phyloP scores from a whole-genome alignment of 1,284 basidiomycete species.

The Macrocystidia cucumis region DNA sequence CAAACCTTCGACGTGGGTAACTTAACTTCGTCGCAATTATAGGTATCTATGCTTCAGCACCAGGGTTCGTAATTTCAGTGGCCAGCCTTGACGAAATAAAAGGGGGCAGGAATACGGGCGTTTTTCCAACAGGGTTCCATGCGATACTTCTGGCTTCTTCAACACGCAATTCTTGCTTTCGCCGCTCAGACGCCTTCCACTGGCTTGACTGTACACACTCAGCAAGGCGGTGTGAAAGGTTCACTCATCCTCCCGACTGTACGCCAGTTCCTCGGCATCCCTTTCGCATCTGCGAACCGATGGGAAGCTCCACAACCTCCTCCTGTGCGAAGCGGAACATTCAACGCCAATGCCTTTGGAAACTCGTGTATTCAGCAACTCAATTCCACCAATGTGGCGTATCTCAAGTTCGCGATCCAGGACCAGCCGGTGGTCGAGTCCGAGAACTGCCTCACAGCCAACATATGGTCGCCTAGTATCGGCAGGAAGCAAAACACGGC shows the following conservation, averaged over 20 bases:
- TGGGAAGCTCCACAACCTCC: conserved; percentile 16
- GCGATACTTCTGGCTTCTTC: too few relatives aligned
- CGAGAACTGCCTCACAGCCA: conserved; percentile 17
- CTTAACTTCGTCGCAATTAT: too few relatives aligned
- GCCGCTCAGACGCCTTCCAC: too few relatives aligned
- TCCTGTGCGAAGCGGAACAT: conserved; percentile 9
- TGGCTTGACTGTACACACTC: conserved; percentile 9
- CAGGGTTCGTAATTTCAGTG: too few relatives aligned
- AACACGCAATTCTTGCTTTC: too few relatives aligned
- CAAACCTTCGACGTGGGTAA: too few relatives aligned
- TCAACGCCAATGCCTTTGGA: conserved; percentile 16
- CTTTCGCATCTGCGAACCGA: conserved; percentile 14
- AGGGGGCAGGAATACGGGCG: too few relatives aligned
- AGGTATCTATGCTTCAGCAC: too few relatives aligned
- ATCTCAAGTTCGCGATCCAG: conserved; percentile 14
- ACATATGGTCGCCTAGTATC: conserved; percentile 18
- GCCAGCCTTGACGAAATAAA: too few relatives aligned
- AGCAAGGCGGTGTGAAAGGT: conserved; percentile 10
- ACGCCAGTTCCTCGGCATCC: conserved; percentile 11
- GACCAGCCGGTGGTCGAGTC: conserved; percentile 12
- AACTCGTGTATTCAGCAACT: conserved; percentile 16
- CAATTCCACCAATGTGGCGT: conserved; percentile 10
- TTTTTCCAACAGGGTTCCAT: too few relatives aligned
- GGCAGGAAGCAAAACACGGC: conserved; percentile 21
- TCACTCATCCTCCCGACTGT: conserved; percentile 8